A percentile compares a stretch with the other conserved stretches of the same genome.
Evolutionary conservation across 2,329 filamentous ascomycete genomes (phyloP).

Genomic region (Microdochium trichocladiopsis): DNA sequence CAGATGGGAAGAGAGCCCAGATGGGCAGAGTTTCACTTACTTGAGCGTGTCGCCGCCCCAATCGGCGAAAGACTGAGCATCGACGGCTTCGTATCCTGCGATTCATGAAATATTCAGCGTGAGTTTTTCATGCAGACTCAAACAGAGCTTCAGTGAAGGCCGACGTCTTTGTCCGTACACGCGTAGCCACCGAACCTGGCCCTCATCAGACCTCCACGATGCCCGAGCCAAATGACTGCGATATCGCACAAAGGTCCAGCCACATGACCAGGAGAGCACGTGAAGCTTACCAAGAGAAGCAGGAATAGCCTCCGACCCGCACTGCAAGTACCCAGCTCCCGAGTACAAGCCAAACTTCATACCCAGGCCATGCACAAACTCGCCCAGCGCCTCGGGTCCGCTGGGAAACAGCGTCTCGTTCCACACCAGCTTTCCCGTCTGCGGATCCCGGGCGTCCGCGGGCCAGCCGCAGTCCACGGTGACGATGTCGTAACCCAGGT

Average conservation of each 20-base stretch:
- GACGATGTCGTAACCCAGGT: slow-evolving; percentile 47
- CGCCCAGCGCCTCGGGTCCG: slow-evolving; percentile 37
- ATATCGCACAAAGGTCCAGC: no score
- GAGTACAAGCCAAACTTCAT: slow-evolving; percentile 50
- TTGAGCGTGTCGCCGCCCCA: slow-evolving; percentile 44
- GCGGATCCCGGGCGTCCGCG: slow-evolving; percentile 20
- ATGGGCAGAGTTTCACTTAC: no score
- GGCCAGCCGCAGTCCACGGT: slow-evolving; percentile 54
- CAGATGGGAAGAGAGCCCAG: background rate
- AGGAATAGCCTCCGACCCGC: slow-evolving; percentile 30
- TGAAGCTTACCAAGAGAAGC: slow-evolving; percentile 31
- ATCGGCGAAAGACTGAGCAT: slow-evolving; percentile 30
- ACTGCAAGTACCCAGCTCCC: slow-evolving; percentile 36
- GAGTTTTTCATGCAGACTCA: no score
- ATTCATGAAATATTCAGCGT: background rate
- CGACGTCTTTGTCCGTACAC: background rate
- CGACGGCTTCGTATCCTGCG: slow-evolving; percentile 31
- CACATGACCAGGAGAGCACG: background rate
- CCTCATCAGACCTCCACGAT: no score
- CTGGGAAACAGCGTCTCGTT: slow-evolving; percentile 42
- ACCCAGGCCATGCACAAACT: slow-evolving; percentile 39
- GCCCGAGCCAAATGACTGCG: no score
- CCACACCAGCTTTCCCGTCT: slow-evolving; percentile 39
- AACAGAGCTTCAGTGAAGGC: background rate
- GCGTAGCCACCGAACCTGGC: background rate